Conservation (phyloP, 169 alveolate genomes). For the Perkinsus olseni region DNA sequence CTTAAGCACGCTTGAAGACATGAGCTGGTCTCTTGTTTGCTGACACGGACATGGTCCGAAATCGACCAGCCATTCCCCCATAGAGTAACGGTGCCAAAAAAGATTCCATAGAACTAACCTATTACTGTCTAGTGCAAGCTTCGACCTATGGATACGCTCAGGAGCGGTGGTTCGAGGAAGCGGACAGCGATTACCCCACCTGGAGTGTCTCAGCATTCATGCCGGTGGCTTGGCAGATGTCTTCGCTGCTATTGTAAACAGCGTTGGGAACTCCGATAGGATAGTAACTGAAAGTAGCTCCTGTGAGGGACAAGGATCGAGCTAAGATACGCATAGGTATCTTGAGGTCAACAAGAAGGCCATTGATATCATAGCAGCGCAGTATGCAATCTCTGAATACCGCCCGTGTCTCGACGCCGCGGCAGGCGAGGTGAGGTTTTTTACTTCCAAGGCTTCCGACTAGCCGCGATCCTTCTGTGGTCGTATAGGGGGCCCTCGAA, state of each 20-base stretch:
- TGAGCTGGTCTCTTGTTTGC: not conserved
- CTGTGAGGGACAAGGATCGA: too few relatives aligned
- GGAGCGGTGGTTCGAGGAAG: not conserved
- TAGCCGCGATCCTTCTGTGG: not conserved
- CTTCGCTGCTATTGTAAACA: not conserved
- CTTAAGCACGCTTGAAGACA: not conserved
- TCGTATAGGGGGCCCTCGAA: not conserved
- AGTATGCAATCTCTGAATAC: too few relatives aligned
- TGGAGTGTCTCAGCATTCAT: not conserved
- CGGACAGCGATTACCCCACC: not conserved
- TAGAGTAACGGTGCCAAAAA: too few relatives aligned
- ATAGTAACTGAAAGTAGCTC: not conserved
- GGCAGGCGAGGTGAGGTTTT: too few relatives aligned
- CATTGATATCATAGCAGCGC: not conserved
- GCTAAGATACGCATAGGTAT: not conserved
- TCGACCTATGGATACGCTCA: too few relatives aligned
- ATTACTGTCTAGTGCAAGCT: too few relatives aligned
- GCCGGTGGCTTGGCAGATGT: not conserved
- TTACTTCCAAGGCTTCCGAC: not conserved
- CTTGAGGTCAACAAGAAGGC: not conserved
- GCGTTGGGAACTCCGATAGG: not conserved
- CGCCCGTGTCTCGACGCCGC: too few relatives aligned
- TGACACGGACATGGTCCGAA: too few relatives aligned
- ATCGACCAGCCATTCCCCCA: too few relatives aligned
- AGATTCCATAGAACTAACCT: too few relatives aligned